These are phyloP conservation scores for Blumeria graminis DNA, from an alignment of 2,329 filamentous ascomycete genomes.

Conservation along the genomic window DNA sequence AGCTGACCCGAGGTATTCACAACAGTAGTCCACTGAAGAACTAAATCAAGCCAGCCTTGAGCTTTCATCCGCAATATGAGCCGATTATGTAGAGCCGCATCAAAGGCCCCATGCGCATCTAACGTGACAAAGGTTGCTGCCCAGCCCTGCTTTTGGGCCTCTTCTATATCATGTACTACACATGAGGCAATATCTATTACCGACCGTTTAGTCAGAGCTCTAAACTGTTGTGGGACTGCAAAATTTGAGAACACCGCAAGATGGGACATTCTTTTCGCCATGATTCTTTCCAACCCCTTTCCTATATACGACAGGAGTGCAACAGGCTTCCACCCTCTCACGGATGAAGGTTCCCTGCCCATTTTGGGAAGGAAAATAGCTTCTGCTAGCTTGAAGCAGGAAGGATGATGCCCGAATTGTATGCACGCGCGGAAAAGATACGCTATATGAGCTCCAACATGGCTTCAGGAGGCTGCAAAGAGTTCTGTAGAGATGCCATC, in stretches of 20 bases:
- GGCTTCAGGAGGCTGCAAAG: background rate
- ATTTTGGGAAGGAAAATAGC: background rate
- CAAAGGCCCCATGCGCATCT: too few relatives aligned
- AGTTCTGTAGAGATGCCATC: background rate
- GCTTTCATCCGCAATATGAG: too few relatives aligned
- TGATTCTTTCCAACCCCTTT: background rate
- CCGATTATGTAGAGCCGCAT: too few relatives aligned
- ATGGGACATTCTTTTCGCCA: background rate
- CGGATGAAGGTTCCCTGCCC: background rate
- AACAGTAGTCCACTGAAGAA: too few relatives aligned
- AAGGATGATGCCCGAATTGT: background rate
- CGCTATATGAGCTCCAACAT: background rate
- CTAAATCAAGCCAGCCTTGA: too few relatives aligned
- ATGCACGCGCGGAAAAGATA: background rate
- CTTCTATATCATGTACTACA: background rate
- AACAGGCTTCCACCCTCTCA: background rate
- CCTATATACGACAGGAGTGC: background rate
- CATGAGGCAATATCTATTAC: background rate
- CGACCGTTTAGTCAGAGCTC: background rate
- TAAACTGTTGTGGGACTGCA: background rate
- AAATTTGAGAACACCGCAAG: background rate
- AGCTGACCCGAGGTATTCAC: too few relatives aligned
- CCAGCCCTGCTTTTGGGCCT: background rate
- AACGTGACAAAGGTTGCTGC: too few relatives aligned
- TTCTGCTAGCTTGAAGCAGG: background rate